Conservation (phyloP, 1,284 basidiomycete species). For the Cryptococcus sp. region DNA sequence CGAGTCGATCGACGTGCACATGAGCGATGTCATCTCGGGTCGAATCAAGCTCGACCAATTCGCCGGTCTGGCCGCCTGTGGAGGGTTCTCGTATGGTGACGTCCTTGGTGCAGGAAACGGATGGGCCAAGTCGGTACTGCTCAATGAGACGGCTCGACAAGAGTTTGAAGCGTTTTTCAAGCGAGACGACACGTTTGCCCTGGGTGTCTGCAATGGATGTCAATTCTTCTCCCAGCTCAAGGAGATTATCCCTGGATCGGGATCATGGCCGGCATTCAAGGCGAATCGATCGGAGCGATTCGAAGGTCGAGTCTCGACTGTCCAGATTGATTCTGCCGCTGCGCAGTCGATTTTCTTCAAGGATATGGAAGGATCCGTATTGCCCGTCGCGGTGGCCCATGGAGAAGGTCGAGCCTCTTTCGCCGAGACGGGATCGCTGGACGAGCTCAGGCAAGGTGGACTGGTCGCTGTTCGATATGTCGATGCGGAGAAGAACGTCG, state of each 20-base stretch:
- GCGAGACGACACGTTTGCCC: constrained; percentile 72
- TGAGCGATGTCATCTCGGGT: constrained; percentile 89
- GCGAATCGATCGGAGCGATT: constrained; percentile 83
- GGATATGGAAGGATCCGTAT: constrained; percentile 76
- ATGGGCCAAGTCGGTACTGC: constrained; percentile 90
- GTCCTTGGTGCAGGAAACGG: constrained; percentile 96
- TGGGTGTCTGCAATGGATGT: constrained; percentile 98
- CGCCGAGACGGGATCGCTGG: constrained; percentile 46
- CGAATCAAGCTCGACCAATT: constrained; percentile 61
- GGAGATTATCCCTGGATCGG: constrained; percentile 80
- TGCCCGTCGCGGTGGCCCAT: constrained; percentile 93
- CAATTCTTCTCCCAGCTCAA: constrained; percentile 88
- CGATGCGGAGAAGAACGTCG: constrained; percentile 60
- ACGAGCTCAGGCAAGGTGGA: constrained; percentile 51
- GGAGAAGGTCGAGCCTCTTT: constrained; percentile 89
- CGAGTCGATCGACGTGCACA: constrained; percentile 91
- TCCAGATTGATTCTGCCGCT: constrained; percentile 62
- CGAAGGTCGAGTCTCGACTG: constrained; percentile 77
- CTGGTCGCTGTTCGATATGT: constrained; percentile 72
- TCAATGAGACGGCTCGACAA: constrained; percentile 65
- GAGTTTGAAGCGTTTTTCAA: constrained; percentile 81
- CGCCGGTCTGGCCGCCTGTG: constrained; percentile 87
- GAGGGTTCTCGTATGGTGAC: constrained; percentile 98
- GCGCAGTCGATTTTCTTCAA: constrained; percentile 73
- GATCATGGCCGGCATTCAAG: constrained; percentile 87